phyloP scores from a whole-genome alignment of 495 filamentous ascomycete genomes.

The Trichoderma erinaceum region DNA sequence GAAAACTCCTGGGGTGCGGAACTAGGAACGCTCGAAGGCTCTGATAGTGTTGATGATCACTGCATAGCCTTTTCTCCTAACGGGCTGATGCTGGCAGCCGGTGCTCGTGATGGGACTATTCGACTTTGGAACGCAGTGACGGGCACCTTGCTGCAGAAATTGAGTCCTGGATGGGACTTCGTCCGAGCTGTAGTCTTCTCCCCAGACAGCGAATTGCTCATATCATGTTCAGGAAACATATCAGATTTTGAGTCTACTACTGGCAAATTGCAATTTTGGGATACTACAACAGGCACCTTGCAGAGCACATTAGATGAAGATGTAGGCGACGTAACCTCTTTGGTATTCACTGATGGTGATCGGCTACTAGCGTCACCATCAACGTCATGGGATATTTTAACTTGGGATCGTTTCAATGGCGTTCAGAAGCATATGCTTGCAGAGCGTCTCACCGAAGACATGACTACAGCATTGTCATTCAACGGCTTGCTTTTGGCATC shows the following conservation, averaged over 20 bases:
- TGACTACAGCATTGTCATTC: too few species aligned
- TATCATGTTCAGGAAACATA: background rate
- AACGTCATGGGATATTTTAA: too few species aligned
- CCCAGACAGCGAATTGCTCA: background rate
- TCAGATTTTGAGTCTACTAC: background rate
- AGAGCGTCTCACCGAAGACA: too few species aligned
- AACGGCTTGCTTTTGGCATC: too few species aligned
- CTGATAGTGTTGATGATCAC: background rate
- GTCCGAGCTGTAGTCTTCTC: background rate
- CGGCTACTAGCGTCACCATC: too few species aligned
- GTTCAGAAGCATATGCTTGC: too few species aligned
- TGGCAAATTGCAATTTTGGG: background rate
- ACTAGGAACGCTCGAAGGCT: background rate
- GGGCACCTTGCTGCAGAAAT: background rate
- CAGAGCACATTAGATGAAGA: background rate
- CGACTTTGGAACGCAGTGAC: background rate
- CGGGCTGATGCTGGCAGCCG: background rate
- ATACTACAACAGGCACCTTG: background rate
- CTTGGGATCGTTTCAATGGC: too few species aligned
- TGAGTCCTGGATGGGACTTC: background rate
- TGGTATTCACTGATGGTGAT: too few species aligned
- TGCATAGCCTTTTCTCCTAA: background rate
- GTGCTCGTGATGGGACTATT: background rate
- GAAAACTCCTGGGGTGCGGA: background rate
- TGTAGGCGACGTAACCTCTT: too few species aligned